Base-by-base conservation (phyloP, 345 rosid species). In the Syzygium aromaticum region DNA sequence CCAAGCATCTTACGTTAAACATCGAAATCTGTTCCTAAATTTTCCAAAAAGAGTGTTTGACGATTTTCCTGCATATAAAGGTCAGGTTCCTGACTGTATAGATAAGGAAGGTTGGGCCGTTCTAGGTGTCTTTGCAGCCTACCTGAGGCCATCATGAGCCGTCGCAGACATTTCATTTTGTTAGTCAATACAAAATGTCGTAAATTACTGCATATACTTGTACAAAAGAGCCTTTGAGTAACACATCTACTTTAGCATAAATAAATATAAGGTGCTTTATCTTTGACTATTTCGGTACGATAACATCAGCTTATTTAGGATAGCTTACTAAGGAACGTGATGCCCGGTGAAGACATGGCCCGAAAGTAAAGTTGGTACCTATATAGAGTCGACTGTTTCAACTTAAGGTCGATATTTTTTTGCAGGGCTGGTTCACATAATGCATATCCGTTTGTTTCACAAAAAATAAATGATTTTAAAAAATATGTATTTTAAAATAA, bases 381-480 rank as follows among this genome's bases (percentile, higher is more conserved):
- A n/a, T 0, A 63, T 63, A 63, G 30, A 59, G n/a, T 59, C 2
- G 16, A 59, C 30, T 7, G 77, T 64, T 30, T 64, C 77, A 7
- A 28, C 5, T 63, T 28, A 63, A 28, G 77, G 40, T 0, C 0
- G 11, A 33, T 15, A 15, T 16, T 64, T 64, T 63, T 30, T 64
- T 15, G 1, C 5, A 30, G 40, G 40, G 10, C 21, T 1, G 43
- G 43, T 30, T 30, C 43, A 30, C 10, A 30, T 30, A 16, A 64
- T 30, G 77, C 0, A 0, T 8, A 61, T 61, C 38, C 2, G 10
- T 61, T n/a, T 16, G n/a, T 13, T 61, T 61, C 0, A 1, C 7
- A 6, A 61, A 63, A 28, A 8, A 1, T 28, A 3, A 63, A 28
- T 7, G 0, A 63, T 33, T 63, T 15, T 63, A 2, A 63, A 27